Conservation (phyloP, 345 rosid genomes). For the Euclidium syriacum region DNA sequence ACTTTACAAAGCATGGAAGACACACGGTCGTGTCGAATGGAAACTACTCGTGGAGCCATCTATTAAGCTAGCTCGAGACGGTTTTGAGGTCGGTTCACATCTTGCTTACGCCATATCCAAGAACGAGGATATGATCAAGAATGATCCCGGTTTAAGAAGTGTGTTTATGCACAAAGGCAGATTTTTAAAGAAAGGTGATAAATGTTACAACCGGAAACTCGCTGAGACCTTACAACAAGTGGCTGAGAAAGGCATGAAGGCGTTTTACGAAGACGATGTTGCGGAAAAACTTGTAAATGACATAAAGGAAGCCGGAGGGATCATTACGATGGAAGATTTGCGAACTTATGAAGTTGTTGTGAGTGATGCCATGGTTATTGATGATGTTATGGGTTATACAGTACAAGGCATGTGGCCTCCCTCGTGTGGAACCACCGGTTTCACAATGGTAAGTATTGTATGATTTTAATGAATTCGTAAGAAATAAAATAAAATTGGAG, state of each 20-base stretch:
- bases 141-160: constrained; percentile 51
- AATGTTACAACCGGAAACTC: constrained; percentile 52
- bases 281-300: constrained; percentile 67
- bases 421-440: constrained; percentile 72
- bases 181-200: constrained; percentile 53
- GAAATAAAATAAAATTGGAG: no score
- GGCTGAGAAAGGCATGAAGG: constrained; percentile 64
- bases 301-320: constrained; percentile 63
- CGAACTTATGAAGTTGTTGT: constrained; percentile 57
- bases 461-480: no score
- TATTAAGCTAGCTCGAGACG: constrained; percentile 58
- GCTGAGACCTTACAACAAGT: constrained; percentile 50
- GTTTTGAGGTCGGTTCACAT: constrained; percentile 58
- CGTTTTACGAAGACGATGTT: constrained; percentile 55
- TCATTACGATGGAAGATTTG: constrained; percentile 71
- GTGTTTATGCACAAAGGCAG: constrained; percentile 60
- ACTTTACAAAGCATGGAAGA: constrained; percentile 67
- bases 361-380: constrained; percentile 46
- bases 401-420: constrained; percentile 83
- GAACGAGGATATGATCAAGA: constrained; percentile 27
- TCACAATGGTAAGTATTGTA: constrained; percentile 56
- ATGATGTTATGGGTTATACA: constrained; percentile 50
- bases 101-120: constrained; percentile 34
- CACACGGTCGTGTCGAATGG: constrained; percentile 63
- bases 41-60: constrained; percentile 57